Evolutionary conservation across 2,329 filamentous ascomycete genomes (phyloP), one percentile per base, ranked within the genome.

Genomic region (Ophiostoma fasciatum): DNA sequence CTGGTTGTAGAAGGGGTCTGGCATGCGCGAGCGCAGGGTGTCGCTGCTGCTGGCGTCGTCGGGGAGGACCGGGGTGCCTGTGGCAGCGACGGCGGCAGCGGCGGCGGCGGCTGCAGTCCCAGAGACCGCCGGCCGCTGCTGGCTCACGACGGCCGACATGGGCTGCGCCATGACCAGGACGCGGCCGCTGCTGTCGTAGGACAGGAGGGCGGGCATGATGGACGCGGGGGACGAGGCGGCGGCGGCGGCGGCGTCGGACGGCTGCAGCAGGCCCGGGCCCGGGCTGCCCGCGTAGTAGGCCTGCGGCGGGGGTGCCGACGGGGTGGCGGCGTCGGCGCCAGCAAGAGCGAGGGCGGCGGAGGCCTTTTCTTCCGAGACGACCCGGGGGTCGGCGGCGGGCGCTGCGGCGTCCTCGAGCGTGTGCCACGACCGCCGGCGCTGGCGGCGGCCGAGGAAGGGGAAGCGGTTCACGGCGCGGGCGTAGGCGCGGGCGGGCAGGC

Each of bases 1-100:
- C 39, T 58, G 60, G 42, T 56, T 59, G 41, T 56, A 61, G 43
- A 52, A 61, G 2, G 51, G 42, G 19, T 55, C 53, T 0, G 56
- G 51, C 48, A 57, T 52, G 10, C 52, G 52, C 9, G 57, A 57
- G 4, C 54, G 50, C 25, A 58, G 29, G 1, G 56, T 55, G 21
- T 45, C 47, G 21, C 47, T 48, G 23, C 14, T 38, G 14, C 22
- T 29, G 11, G 20, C 21, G 13, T 34, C 32, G n/a, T 22, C 21
- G 12, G 17, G 22, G 14, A 33, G 10, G 9, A 34, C 18, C 31
- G 4, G 22, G 18, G 12, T 10, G 14, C 15, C 6, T 13, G 25
- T 30, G 8, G 23, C 11, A 20, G 28, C 23, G 31, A 38, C 26
- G 15, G 26, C 21, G 13, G 31, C 18, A 7, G 26, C 31, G 7